These are phyloP conservation scores for Ambrosia trifida DNA, from an alignment of 129 eudicot species.

Conservation along the genomic window DNA sequence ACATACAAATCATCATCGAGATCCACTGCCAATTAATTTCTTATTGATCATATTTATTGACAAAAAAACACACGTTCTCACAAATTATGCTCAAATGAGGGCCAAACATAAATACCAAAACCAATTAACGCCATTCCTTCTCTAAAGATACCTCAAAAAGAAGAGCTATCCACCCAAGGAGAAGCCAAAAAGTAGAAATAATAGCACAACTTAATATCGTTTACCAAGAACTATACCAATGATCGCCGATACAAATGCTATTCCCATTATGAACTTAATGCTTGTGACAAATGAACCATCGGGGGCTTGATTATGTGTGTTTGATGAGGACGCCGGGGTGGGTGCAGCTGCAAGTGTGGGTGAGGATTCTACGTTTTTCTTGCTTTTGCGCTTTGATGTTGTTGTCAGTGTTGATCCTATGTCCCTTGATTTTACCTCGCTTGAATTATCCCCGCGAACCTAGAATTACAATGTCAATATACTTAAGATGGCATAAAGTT, in stretches of 20 bases:
- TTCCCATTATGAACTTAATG: conserved; percentile 65
- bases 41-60: conserved; percentile 27
- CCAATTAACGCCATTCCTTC: conserved; percentile 26
- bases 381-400: conserved; percentile 71
- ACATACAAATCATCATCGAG: conserved; percentile 5
- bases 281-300: conserved; percentile 51
- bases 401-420: conserved; percentile 49
- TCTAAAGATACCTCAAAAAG: background rate
- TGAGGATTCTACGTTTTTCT: conserved; percentile 59
- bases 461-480: conserved; percentile 6
- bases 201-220: conserved; percentile 50
- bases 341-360: conserved; percentile 24
- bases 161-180: background rate
- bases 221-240: conserved; percentile 82
- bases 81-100: conserved; percentile 13
- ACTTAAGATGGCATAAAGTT: background rate
- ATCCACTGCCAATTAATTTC: conserved; percentile 24
- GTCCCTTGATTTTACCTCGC: conserved; percentile 51
- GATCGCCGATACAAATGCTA: conserved; percentile 73
- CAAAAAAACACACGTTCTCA: conserved; percentile 4
- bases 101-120: conserved; percentile 26
- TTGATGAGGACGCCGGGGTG: conserved; percentile 26
- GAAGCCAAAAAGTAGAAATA: background rate
- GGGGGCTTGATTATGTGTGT: conserved; percentile 31
- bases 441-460: conserved; percentile 12